Percentiles rank a stretch among this genome's conserved stretches.
Evolutionary conservation across 1,284 basidiomycete genomes (phyloP).

Genomic region (Microbotryomycetes sp.): DNA sequence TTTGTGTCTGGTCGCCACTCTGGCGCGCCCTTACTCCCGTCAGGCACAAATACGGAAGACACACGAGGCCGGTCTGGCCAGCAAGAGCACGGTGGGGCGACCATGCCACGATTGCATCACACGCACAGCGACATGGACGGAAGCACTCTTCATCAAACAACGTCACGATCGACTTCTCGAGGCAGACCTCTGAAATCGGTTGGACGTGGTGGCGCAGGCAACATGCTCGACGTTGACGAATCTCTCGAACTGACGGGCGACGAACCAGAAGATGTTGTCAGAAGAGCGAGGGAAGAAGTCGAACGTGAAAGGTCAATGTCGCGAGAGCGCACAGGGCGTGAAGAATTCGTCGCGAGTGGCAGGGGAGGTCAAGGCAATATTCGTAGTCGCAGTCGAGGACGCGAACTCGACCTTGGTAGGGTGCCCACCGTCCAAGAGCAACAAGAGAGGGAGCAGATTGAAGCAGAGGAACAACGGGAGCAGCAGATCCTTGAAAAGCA

Average conservation of each 20-base stretch:
- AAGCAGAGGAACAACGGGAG: not conserved
- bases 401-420: not conserved
- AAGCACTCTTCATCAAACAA: not conserved
- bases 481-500: not conserved
- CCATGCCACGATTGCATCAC: not conserved
- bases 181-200: not conserved
- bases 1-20: no score
- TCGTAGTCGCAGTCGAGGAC: not conserved
- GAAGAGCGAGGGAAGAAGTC: not conserved
- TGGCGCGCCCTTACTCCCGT: no score
- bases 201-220: not conserved
- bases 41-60: not conserved
- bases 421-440: not conserved
- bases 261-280: not conserved
- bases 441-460: not conserved
- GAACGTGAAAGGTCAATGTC: not conserved
- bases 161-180: not conserved
- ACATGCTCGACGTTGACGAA: not conserved
- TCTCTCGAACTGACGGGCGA: not conserved
- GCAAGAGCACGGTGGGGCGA: not conserved
- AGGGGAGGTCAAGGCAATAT: not conserved
- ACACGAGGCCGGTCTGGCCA: not conserved
- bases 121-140: not conserved
- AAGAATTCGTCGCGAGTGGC: not conserved
- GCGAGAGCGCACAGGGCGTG: not conserved